Evolutionary conservation across 2,329 filamentous ascomycete species (phyloP).

Genomic region (Dothistroma pini): DNA sequence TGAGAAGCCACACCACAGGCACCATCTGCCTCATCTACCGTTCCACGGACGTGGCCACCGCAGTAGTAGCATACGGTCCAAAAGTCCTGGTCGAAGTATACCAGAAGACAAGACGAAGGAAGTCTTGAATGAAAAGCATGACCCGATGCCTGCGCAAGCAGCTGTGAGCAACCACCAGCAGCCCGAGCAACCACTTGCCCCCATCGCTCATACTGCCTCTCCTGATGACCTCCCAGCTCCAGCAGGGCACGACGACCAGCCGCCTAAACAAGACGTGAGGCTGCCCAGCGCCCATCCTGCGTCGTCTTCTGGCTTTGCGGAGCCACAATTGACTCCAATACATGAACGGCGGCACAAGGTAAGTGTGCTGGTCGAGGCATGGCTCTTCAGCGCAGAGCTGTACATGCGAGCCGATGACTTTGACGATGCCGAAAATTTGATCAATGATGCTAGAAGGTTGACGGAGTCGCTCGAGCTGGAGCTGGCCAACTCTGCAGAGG

Average conservation of each 20-base stretch:
- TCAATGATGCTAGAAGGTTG: constrained; percentile 76
- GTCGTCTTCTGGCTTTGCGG: constrained; percentile 33
- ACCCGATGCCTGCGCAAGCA: constrained; percentile 5
- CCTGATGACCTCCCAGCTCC: constrained; percentile 37
- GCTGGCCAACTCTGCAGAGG: constrained; percentile 53
- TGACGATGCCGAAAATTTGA: constrained; percentile 74
- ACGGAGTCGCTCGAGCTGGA: constrained; percentile 68
- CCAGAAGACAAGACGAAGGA: constrained; percentile 13
- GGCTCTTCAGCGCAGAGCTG: constrained; percentile 84
- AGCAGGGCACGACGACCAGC: constrained; percentile 39
- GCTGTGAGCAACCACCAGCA: constrained; percentile 6
- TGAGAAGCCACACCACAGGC: constrained; percentile 36
- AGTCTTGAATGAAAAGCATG: constrained; percentile 12
- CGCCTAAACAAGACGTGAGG: constrained; percentile 43
- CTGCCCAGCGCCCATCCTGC: constrained; percentile 41
- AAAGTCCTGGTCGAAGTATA: constrained; percentile 15
- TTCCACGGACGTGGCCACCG: constrained; percentile 24
- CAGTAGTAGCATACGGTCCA: constrained; percentile 9
- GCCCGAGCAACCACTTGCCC: constrained; percentile 35
- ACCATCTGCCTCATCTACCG: constrained; percentile 36
- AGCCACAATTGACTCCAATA: constrained; percentile 49
- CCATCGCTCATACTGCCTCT: constrained; percentile 41
- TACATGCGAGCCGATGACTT: constrained; percentile 78
- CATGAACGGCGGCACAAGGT: constrained; percentile 55
- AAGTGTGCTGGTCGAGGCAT: constrained; percentile 68